These are phyloP conservation scores for Xerocomus spinulosus DNA, from an alignment of 768 basidiomycete species.

Conservation along the genomic window DNA sequence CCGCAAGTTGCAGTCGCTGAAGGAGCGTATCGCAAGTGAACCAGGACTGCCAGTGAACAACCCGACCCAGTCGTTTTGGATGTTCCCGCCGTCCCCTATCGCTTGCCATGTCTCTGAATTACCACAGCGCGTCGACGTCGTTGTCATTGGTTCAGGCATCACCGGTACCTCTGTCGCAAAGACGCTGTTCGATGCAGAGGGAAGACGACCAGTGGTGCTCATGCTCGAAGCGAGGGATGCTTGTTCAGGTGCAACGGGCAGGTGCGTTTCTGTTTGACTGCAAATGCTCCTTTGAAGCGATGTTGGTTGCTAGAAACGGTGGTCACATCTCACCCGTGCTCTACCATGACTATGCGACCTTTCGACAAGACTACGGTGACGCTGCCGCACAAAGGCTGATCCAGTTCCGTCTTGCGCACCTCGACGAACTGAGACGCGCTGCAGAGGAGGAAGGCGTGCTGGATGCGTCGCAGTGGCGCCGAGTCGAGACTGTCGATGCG, in stretches of 20 bases:
- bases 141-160: slow-evolving; percentile 76
- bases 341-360: slow-evolving; percentile 51
- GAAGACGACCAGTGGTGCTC: slow-evolving; percentile 43
- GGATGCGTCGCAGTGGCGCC: slow-evolving; percentile 51
- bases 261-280: slow-evolving; percentile 36
- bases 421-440: slow-evolving; percentile 42
- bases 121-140: slow-evolving; percentile 51
- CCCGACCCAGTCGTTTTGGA: slow-evolving; percentile 63
- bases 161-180: slow-evolving; percentile 61
- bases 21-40: slow-evolving; percentile 31
- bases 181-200: slow-evolving; percentile 41
- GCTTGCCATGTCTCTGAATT: slow-evolving; percentile 33
- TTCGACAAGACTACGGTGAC: slow-evolving; percentile 45
- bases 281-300: neutral
- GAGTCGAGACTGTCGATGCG: slow-evolving; percentile 56
- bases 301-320: slow-evolving; percentile 55
- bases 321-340: slow-evolving; percentile 61
- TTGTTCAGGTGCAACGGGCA: slow-evolving; percentile 71
- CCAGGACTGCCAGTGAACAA: slow-evolving; percentile 59
- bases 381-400: slow-evolving; percentile 49
- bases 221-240: slow-evolving; percentile 80
- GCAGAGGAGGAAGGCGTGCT: slow-evolving; percentile 53
- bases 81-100: slow-evolving; percentile 47
- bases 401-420: slow-evolving; percentile 58
- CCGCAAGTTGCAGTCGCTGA: slow-evolving; percentile 24